A percentile compares a stretch with the other conserved stretches of the same genome.
phyloP scores from a whole-genome alignment of 2,329 filamentous ascomycete genomes.

The Neoscytalidium dimidiatum region DNA sequence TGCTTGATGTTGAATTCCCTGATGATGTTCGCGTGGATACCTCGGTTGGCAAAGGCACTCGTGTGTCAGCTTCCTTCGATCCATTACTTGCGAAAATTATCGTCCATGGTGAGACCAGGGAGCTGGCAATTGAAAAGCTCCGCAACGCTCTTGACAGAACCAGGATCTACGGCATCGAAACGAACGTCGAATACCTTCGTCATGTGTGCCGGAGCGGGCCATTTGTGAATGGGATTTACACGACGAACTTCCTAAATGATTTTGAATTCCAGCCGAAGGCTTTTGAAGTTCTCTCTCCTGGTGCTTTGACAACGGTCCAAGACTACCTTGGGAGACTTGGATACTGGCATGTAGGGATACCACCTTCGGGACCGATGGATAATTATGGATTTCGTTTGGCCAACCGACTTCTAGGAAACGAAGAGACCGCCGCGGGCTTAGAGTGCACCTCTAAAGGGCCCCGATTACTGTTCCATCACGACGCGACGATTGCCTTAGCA shows the following conservation, averaged over 20 bases:
- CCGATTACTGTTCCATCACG: background rate
- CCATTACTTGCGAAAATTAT: background rate
- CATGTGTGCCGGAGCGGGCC: background rate
- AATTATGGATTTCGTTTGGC: background rate
- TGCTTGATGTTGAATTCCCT: background rate
- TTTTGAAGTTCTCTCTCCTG: background rate
- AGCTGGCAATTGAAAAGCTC: background rate
- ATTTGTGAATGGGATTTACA: background rate
- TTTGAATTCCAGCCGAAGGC: background rate
- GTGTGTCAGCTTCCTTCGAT: background rate
- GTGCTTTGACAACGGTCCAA: background rate
- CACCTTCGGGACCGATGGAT: background rate
- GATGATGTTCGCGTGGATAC: background rate
- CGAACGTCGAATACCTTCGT: background rate
- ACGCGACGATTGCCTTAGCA: background rate
- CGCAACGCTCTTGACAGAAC: background rate
- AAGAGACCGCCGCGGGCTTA: background rate
- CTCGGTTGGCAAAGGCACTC: background rate
- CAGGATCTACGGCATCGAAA: background rate
- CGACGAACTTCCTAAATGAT: background rate
- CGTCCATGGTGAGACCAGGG: background rate
- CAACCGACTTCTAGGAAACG: background rate
- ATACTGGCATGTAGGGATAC: background rate
- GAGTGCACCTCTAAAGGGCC: background rate
- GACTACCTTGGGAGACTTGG: background rate